Percentiles rank a stretch among this genome's conserved stretches.
phyloP scores from a whole-genome alignment of 2,329 filamentous ascomycete species.

The Fusarium xylarioides region DNA sequence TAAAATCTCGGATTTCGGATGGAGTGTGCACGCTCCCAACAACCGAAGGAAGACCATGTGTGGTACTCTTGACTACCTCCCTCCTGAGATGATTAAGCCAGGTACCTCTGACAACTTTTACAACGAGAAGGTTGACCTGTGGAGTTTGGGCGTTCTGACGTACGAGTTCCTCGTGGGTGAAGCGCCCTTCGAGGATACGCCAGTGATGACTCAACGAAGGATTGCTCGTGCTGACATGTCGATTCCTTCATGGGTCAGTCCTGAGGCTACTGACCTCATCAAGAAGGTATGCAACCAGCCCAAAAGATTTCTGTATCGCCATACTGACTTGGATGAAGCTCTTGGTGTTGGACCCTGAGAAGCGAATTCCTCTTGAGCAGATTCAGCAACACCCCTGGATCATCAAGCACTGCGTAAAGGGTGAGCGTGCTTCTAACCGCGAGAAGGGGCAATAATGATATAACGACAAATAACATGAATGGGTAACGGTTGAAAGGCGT shows the following conservation, averaged over 20 bases:
- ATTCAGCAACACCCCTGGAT: constrained; percentile 96
- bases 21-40: constrained; percentile 97
- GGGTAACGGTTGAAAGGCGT: constrained; percentile 32
- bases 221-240: constrained; percentile 93
- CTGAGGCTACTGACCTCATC: constrained; percentile 91
- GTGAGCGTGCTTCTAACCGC: constrained; percentile 61
- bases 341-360: constrained; percentile 91
- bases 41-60: constrained; percentile 95
- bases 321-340: constrained; percentile 63
- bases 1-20: constrained; percentile 98
- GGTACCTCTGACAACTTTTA: constrained; percentile 87
- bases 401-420: constrained; percentile 86
- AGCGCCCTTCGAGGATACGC: constrained; percentile 95
- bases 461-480: constrained; percentile 29
- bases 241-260: constrained; percentile 87
- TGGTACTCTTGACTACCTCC: constrained; percentile 95
- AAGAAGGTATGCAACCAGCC: constrained; percentile 72
- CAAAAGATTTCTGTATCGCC: background rate
- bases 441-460: constrained; percentile 52
- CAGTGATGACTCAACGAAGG: constrained; percentile 90
- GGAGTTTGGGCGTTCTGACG: constrained; percentile 92
- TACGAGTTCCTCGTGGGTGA: constrained; percentile 97
- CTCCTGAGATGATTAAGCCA: constrained; percentile 94
- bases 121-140: constrained; percentile 94
- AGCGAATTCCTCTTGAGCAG: constrained; percentile 88